Percentiles rank a stretch among this genome's conserved stretches.
These are phyloP conservation scores for Colletotrichum lupini DNA, from an alignment of 2,329 filamentous ascomycete genomes.

Conservation along the genomic window DNA sequence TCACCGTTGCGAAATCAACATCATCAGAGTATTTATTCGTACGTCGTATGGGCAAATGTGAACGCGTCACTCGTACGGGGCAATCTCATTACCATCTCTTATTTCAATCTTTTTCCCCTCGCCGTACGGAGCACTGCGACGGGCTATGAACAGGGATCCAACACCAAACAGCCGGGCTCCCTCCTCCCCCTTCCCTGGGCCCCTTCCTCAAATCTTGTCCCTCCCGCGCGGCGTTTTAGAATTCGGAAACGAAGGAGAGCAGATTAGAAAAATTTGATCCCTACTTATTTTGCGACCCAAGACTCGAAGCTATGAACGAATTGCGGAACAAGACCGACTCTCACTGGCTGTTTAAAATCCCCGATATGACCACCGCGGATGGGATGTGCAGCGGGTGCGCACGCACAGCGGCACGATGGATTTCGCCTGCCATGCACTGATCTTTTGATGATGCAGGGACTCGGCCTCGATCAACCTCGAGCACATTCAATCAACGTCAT, in stretches of 20 bases:
- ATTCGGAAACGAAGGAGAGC: slow-evolving; percentile 2
- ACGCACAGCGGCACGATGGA: not conserved
- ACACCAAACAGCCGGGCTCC: slow-evolving; percentile 5
- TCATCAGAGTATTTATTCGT: not conserved
- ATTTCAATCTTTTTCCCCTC: not conserved
- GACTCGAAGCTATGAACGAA: not conserved
- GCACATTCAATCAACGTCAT: not conserved
- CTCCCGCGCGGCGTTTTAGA: not conserved
- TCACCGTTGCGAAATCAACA: not conserved
- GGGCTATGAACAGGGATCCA: not conserved
- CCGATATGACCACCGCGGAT: not conserved
- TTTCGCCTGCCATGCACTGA: not conserved
- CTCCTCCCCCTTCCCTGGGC: slow-evolving; percentile 12
- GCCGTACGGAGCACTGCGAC: not conserved
- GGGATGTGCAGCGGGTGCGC: not conserved
- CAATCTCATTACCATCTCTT: not conserved
- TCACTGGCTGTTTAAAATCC: not conserved
- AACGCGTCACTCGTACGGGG: slow-evolving; percentile 13
- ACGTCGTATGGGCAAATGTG: not conserved
- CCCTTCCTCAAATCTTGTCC: not conserved
- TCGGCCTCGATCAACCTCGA: not conserved
- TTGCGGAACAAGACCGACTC: not conserved
- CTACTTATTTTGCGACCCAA: too few species aligned
- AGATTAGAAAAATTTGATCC: not conserved
- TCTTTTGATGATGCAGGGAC: not conserved